These are phyloP conservation scores for Schizopora paradoxa DNA, from an alignment of 1,284 basidiomycete genomes.

Conservation along the genomic window DNA sequence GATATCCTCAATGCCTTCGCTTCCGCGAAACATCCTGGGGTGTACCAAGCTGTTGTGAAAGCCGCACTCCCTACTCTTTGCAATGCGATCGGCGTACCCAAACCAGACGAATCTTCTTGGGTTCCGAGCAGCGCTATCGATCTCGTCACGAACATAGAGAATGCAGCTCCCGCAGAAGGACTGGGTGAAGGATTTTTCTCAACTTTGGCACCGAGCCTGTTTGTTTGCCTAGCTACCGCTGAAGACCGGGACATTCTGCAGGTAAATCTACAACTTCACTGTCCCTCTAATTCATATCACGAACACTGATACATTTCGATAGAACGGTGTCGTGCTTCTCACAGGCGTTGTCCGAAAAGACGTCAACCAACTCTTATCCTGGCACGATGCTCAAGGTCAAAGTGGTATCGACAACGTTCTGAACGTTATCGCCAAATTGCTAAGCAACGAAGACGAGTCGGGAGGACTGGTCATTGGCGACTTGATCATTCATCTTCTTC, in stretches of 20 bases:
- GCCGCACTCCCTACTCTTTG: constrained; percentile 71
- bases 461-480: constrained; percentile 92
- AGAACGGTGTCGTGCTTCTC: constrained; percentile 81
- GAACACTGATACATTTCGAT: constrained; percentile 2
- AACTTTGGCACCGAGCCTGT: constrained; percentile 68
- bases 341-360: constrained; percentile 88
- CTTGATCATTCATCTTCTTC: constrained; percentile 87
- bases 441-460: constrained; percentile 77
- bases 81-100: constrained; percentile 53
- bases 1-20: constrained; percentile 77
- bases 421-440: constrained; percentile 67
- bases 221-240: constrained; percentile 57
- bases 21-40: constrained; percentile 46
- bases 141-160: constrained; percentile 64
- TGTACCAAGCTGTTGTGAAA: constrained; percentile 70
- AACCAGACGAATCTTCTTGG: constrained; percentile 64
- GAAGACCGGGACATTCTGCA: constrained; percentile 85
- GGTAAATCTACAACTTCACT: constrained; percentile 35
- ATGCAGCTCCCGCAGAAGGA: constrained; percentile 57
- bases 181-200: constrained; percentile 77
- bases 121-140: constrained; percentile 77
- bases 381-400: constrained; percentile 62
- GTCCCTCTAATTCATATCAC: background rate
- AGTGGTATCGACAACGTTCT: constrained; percentile 74
- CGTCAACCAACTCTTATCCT: constrained; percentile 70